Base-by-base conservation (phyloP, 1,284 basidiomycete genomes). In the Naganishia sp. region DNA sequence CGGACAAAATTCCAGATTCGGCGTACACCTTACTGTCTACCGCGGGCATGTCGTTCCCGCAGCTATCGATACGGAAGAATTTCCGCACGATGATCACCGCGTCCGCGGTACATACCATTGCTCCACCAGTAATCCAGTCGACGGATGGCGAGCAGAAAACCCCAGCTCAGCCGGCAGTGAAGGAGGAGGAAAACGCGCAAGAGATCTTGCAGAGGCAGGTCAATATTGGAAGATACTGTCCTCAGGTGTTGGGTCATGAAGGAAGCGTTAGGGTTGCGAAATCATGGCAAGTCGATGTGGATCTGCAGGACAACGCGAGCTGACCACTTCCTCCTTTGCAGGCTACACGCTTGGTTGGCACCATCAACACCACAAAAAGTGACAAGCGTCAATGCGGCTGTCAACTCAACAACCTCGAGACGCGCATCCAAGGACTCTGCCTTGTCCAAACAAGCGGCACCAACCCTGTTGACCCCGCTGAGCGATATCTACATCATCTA, bases 31-130 rank as follows among this genome's bases (percentile, higher is more conserved):
- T 67, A 23, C 6, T 42, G 15, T 55, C 52, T 23, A 43, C 71
- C 2, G 66, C 68, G 6, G 67, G 69, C 7, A 52, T 68, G 31
- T 69, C 72, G 15, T 66, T 69, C 45, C 61, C 72, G 25, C 70
- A 71, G 46, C 68, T 72, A 18, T 68, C 69, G 5, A 66, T 70
- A 35, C 57, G 66, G 46, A 68, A 69, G 1, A 65, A 65, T 28
- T 60, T 62, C 25, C 56, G 65, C 3, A 28, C 50, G 18, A 55
- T 39, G 23, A 50, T 49, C 17, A 23, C 32, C 4, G 31, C 32
- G 2, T n/a, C 46, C 0, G 45, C 46, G 15, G 56, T 35, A 23
- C 47, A 28, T 15, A 49, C 45, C 18, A 49, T 58, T n/a, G 18
- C 43, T 18, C 31, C 56, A 1, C 6, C 15, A 6, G 31, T 2